phyloP scores from a whole-genome alignment of 768 basidiomycete species.

The Panaeolus papilionaceus region DNA sequence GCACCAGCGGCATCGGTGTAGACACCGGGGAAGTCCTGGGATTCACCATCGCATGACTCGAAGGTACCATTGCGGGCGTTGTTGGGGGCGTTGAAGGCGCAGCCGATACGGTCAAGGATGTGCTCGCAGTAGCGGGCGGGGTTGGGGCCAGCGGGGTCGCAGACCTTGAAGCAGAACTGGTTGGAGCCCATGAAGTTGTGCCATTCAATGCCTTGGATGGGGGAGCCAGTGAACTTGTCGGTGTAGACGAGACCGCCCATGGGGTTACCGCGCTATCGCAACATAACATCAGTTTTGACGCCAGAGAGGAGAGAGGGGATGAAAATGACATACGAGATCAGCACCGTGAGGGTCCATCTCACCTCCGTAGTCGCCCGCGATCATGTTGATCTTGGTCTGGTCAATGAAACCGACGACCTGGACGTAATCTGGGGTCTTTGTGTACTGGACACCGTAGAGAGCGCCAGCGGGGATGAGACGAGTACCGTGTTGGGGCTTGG shows the following conservation, averaged over 20 bases:
- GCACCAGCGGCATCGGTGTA: constrained; percentile 43
- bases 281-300: no score
- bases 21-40: constrained; percentile 61
- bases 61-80: constrained; percentile 62
- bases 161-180: constrained; percentile 28
- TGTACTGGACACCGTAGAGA: constrained; percentile 66
- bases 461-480: constrained; percentile 70
- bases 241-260: constrained; percentile 74
- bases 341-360: constrained; percentile 82
- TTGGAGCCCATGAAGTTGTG: constrained; percentile 38
- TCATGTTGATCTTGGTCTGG: constrained; percentile 65
- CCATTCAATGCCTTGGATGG: constrained; percentile 70
- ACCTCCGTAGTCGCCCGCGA: constrained; percentile 64
- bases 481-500: constrained; percentile 67
- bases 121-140: constrained; percentile 62
- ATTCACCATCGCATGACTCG: constrained; percentile 67
- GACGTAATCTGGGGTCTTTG: constrained; percentile 62
- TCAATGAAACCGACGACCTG: constrained; percentile 69
- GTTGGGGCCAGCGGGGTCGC: constrained; percentile 21
- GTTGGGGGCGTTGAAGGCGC: constrained; percentile 74
- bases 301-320: neutral
- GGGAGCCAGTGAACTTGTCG: constrained; percentile 49
- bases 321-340: constrained; percentile 43
- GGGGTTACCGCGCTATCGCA: constrained; percentile 71
- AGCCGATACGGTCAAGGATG: constrained; percentile 76